These are phyloP conservation scores for Trypanosoma mega DNA, from an alignment of 208 protist genomes.

Conservation along the genomic window DNA sequence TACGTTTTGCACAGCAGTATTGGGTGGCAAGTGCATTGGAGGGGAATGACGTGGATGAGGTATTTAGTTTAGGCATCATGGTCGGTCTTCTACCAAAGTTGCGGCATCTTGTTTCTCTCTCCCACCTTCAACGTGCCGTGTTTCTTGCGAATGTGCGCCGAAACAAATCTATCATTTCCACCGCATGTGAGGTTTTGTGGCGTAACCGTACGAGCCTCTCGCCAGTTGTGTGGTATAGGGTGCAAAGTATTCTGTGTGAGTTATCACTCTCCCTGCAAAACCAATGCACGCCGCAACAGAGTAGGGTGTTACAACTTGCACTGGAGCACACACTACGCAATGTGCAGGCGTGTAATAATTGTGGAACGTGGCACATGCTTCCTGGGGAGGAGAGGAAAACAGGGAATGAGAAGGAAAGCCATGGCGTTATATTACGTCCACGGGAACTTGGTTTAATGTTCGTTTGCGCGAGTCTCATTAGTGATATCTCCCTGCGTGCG, in stretches of 20 bases:
- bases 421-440: conserved; percentile 4
- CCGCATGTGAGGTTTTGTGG: conserved; percentile 24
- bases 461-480: conserved; percentile 18
- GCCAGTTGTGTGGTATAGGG: conserved; percentile 19
- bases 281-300: conserved; percentile 18
- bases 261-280: conserved; percentile 3
- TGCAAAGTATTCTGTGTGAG: conserved; percentile 7
- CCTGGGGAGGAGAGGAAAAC: background rate
- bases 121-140: conserved; percentile 4
- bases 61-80: conserved; percentile 13
- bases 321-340: conserved; percentile 22
- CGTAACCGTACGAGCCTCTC: conserved; percentile 16
- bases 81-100: conserved; percentile 10
- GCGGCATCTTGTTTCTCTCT: conserved; percentile 1
- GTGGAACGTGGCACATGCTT: conserved; percentile 22
- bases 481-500: conserved; percentile 11
- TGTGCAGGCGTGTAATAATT: conserved; percentile 17
- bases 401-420: background rate
- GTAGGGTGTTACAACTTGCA: background rate
- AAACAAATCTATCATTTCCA: conserved; percentile 23
- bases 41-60: conserved; percentile 11
- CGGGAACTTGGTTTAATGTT: conserved; percentile 25
- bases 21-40: conserved; percentile 1
- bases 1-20: conserved; percentile 24
- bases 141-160: conserved; percentile 27